Evolutionary conservation across 1,139 yeast genomes (phyloP), one percentile per base, ranked within the genome.

Genomic region (Chernovozyma aurita): DNA sequence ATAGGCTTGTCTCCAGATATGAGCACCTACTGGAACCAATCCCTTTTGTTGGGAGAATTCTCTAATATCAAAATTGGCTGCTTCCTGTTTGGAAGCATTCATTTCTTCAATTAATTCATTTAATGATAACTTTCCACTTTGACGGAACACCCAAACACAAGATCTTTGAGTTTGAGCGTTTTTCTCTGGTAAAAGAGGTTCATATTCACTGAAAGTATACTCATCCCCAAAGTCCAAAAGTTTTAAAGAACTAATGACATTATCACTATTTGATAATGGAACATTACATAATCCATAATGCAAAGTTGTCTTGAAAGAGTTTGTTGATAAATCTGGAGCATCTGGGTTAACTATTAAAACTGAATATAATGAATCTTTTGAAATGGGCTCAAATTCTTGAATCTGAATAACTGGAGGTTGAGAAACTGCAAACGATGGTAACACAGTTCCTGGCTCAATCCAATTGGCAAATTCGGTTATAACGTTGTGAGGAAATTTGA

Each of bases 131-230:
- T 43, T 46, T 8, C 48, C 49, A 3, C 49, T 39, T 60, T 92
- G 97, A 61, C 88, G 79, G 61, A 88, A 85, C 3, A 87, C 95
- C 95, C 97, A 88, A 33, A 87, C 78, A 40, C 87, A 80, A 39
- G 85, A 82, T 60, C 98, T 78, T 61, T 92, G 97, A 24, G 68
- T 67, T 22, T 85, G 85, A 6, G 84, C 72, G 57, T 94, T 92
- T 63, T 85, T 85, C 55, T 90, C 97, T 12, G 97, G 96, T 26
- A 78, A 76, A 36, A 96, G 87, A 18, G 98, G 97, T 28, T 71
- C 55, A 55, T 87, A 92, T n/a, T 75, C 70, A 35, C 70, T 63
- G 44, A 85, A 65, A 33, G 74, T 78, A 32, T 46, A 43, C 18
- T 51, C 46, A 3, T 61, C 69, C 37, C 61, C 71, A 14, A 56